Conservation (phyloP, 2,329 filamentous ascomycete species). For the Plectosphaerella cucumerina region DNA sequence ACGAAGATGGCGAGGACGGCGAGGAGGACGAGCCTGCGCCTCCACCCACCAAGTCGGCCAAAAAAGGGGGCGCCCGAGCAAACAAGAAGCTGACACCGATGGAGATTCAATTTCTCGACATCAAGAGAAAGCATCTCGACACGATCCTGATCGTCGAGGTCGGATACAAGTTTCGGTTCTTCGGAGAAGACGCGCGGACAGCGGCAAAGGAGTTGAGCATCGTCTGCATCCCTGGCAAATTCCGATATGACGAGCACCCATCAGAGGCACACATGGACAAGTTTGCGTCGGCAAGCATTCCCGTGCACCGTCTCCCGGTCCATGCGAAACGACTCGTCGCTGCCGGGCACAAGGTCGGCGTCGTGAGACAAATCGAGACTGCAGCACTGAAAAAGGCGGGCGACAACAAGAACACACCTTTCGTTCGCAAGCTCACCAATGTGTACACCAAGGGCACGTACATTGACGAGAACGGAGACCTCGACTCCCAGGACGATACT, state of each 20-base stretch:
- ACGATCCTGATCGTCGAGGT: conserved; percentile 90
- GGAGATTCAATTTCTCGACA: conserved; percentile 89
- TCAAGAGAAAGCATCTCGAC: conserved; percentile 88
- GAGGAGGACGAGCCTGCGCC: conserved; percentile 47
- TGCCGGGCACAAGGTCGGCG: conserved; percentile 92
- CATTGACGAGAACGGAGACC: conserved; percentile 83
- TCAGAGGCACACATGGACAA: conserved; percentile 89
- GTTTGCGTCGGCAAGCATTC: conserved; percentile 94
- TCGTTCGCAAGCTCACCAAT: conserved; percentile 88
- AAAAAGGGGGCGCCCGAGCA: conserved; percentile 52
- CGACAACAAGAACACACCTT: conserved; percentile 89
- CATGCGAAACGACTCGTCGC: conserved; percentile 90
- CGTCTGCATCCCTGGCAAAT: conserved; percentile 93
- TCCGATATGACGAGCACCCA: conserved; percentile 88
- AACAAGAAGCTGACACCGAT: conserved; percentile 86
- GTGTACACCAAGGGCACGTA: conserved; percentile 98
- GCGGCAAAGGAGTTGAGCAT: conserved; percentile 91
- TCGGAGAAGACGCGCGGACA: conserved; percentile 86
- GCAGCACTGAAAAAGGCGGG: conserved; percentile 93
- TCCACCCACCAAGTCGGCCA: conserved; percentile 48
- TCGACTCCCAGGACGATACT: conserved; percentile 50
- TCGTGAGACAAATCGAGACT: conserved; percentile 91
- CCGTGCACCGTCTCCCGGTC: conserved; percentile 84
- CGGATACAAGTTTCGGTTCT: conserved; percentile 97
- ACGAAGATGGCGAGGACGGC: conserved; percentile 47